Conservation (phyloP, 2,329 filamentous ascomycete genomes). For the Aspergillus melleus region DNA sequence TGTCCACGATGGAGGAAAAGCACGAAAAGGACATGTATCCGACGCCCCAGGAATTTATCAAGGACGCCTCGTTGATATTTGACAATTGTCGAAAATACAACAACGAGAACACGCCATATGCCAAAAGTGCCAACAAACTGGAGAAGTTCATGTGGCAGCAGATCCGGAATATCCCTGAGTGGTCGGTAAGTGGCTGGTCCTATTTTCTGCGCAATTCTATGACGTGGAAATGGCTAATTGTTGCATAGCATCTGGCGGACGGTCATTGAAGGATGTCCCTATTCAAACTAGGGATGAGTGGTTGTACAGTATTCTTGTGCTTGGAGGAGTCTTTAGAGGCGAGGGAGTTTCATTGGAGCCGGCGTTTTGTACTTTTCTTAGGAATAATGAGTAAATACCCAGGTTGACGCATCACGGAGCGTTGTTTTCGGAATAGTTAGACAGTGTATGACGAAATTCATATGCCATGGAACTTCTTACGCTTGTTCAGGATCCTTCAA, state of each 20-base stretch:
- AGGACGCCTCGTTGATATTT: conserved; percentile 85
- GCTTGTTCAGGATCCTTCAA: too few relatives aligned
- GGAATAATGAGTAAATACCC: conserved; percentile 16
- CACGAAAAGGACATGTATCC: conserved; percentile 91
- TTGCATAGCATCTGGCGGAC: conserved; percentile 43
- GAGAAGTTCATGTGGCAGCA: conserved; percentile 95
- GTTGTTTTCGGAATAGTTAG: conserved; percentile 8
- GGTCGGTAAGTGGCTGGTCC: conserved; percentile 59
- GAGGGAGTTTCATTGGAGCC: conserved; percentile 1
- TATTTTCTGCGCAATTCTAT: not conserved
- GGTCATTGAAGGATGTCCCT: conserved; percentile 23
- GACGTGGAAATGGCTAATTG: not conserved
- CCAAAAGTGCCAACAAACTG: conserved; percentile 89
- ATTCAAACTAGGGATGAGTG: not conserved
- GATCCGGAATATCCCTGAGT: conserved; percentile 89
- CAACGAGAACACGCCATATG: conserved; percentile 90
- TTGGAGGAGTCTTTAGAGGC: not conserved
- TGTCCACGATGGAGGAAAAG: conserved; percentile 92
- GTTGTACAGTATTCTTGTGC: not conserved
- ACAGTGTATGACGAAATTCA: not conserved
- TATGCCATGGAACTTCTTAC: not conserved
- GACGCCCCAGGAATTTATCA: conserved; percentile 88
- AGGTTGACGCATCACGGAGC: conserved; percentile 9
- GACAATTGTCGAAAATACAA: conserved; percentile 97
- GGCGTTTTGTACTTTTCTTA: conserved; percentile 4